A percentile compares a stretch with the other conserved stretches of the same genome.
Conservation (phyloP, 805 yeast species). For the Komagataella pastoris region DNA sequence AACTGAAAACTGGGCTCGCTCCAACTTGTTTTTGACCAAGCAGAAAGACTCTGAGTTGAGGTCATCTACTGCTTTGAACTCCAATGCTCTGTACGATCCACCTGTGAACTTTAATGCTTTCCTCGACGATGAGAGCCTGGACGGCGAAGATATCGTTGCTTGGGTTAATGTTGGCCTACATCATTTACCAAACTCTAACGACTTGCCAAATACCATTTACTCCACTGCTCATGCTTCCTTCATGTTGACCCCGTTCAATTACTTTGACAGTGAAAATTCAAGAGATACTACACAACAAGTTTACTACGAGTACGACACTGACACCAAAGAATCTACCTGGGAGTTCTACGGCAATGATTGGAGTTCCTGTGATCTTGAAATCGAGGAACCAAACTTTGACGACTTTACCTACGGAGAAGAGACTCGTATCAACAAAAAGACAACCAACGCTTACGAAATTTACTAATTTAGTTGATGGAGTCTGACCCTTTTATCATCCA, state of each 20-base stretch:
- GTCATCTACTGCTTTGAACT: constrained; percentile 11
- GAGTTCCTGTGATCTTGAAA: constrained; percentile 7
- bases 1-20: constrained; percentile 9
- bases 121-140: constrained; percentile 13
- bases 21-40: constrained; percentile 10
- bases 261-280: constrained; percentile 12
- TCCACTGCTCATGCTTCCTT: constrained; percentile 12
- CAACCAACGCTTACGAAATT: constrained; percentile 8
- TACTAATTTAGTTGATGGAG: neutral
- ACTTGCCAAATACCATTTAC: constrained; percentile 15
- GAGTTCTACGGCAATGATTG: constrained; percentile 11
- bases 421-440: constrained; percentile 8
- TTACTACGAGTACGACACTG: constrained; percentile 9
- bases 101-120: constrained; percentile 9
- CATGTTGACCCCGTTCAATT: constrained; percentile 15
- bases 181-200: constrained; percentile 17
- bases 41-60: constrained; percentile 13
- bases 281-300: constrained; percentile 12
- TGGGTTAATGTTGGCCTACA: constrained; percentile 16
- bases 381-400: constrained; percentile 7
- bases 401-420: constrained; percentile 10
- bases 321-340: constrained; percentile 6
- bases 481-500: neutral
- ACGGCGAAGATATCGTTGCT: constrained; percentile 15
- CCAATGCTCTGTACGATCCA: constrained; percentile 14